These are phyloP conservation scores for Candida dendrica DNA, from an alignment of 805 yeast genomes.

Conservation along the genomic window DNA sequence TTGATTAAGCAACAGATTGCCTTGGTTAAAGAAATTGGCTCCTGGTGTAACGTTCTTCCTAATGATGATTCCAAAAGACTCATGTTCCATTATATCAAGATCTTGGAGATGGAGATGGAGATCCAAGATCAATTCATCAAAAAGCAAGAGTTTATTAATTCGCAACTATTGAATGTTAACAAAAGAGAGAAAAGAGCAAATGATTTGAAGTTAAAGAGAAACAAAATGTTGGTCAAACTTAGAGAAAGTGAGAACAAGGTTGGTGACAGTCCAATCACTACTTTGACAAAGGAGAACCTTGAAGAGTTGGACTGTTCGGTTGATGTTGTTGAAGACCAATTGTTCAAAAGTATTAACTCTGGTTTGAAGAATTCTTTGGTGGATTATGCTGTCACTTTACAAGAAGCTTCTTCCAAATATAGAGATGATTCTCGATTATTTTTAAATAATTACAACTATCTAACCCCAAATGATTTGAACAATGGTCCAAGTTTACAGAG, in stretches of 20 bases:
- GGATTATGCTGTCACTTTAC: constrained; percentile 30
- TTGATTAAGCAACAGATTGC: constrained; percentile 28
- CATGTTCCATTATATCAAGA: constrained; percentile 32
- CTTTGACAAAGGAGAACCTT: constrained; percentile 39
- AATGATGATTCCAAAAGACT: constrained; percentile 31
- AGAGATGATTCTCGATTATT: constrained; percentile 14
- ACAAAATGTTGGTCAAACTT: constrained; percentile 29
- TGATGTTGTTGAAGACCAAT: constrained; percentile 47
- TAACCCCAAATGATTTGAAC: not conserved
- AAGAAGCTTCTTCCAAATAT: constrained; percentile 10
- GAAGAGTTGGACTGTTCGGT: constrained; percentile 45
- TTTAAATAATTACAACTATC: constrained; percentile 9
- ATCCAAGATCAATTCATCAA: constrained; percentile 30
- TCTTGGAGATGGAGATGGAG: constrained; percentile 31
- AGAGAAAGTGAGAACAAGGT: constrained; percentile 36
- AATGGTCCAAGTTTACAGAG: constrained; percentile 16
- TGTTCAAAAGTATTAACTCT: constrained; percentile 36
- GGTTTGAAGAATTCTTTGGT: constrained; percentile 37
- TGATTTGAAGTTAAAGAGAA: constrained; percentile 29
- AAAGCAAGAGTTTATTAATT: constrained; percentile 35
- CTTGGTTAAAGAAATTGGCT: constrained; percentile 30
- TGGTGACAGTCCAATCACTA: constrained; percentile 39
- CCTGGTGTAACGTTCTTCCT: constrained; percentile 35
- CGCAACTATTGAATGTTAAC: constrained; percentile 37
- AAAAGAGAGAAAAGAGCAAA: constrained; percentile 43